Percentiles rank a stretch among this genome's conserved stretches.
Conservation (phyloP, 2,329 filamentous ascomycete genomes). For the Chaetothyriales sp. region DNA sequence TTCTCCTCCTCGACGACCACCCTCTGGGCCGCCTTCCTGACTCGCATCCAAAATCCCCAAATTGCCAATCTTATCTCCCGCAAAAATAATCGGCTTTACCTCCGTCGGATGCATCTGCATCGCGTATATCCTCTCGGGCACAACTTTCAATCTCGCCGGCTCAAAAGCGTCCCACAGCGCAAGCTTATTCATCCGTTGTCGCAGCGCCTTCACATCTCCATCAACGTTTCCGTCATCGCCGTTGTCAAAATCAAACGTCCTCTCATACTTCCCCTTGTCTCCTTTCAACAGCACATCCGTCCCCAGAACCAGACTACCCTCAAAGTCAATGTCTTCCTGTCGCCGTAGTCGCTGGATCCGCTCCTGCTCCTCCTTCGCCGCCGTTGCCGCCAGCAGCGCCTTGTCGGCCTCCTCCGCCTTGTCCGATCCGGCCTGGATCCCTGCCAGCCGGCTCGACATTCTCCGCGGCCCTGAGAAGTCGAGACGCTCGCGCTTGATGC, state of each 20-base stretch:
- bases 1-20: constrained; percentile 45
- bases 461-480: constrained; percentile 42
- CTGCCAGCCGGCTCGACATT: constrained; percentile 48
- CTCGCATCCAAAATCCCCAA: constrained; percentile 85
- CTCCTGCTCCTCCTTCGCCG: constrained; percentile 48
- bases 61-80: constrained; percentile 84
- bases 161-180: constrained; percentile 72
- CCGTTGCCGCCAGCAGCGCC: constrained; percentile 55
- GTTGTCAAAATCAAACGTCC: constrained; percentile 59
- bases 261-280: constrained; percentile 61
- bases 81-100: constrained; percentile 79
- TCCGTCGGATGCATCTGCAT: constrained; percentile 78
- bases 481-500: constrained; percentile 50
- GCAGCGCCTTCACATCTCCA: constrained; percentile 57
- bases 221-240: constrained; percentile 64
- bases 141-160: constrained; percentile 84
- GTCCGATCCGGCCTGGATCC: constrained; percentile 32
- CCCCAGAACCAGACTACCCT: constrained; percentile 59
- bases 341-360: constrained; percentile 50
- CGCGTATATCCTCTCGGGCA: constrained; percentile 72
- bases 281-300: constrained; percentile 48
- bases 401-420: constrained; percentile 38
- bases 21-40: constrained; percentile 42
- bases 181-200: constrained; percentile 63
- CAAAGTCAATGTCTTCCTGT: constrained; percentile 57